Evolutionary conservation across 805 yeast genomes (phyloP).

Genomic region (Saccharomycopsis vini): DNA sequence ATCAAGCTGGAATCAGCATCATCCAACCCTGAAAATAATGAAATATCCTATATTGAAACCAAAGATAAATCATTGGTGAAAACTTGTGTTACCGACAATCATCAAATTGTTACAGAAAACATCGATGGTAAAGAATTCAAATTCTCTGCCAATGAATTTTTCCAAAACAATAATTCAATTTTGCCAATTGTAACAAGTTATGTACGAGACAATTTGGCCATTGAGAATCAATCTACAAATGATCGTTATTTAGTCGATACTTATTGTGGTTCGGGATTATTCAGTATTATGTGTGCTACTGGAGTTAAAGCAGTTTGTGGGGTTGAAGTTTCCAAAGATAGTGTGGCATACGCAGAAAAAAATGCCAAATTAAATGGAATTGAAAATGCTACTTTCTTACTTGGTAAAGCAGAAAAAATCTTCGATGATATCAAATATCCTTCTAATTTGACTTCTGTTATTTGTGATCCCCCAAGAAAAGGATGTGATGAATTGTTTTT

Average conservation of each 20-base stretch:
- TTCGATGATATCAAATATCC: constrained; percentile 76
- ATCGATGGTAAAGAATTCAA: constrained; percentile 70
- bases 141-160: constrained; percentile 91
- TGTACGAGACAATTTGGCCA: constrained; percentile 62
- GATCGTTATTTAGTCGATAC: constrained; percentile 81
- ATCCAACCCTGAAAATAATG: constrained; percentile 27
- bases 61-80: constrained; percentile 35
- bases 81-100: constrained; percentile 70
- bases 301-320: constrained; percentile 84
- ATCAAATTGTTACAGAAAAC: constrained; percentile 72
- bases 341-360: constrained; percentile 75
- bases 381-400: constrained; percentile 71
- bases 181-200: constrained; percentile 74
- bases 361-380: constrained; percentile 75
- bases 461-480: constrained; percentile 94
- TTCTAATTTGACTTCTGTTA: constrained; percentile 69
- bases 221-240: constrained; percentile 32
- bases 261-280: constrained; percentile 92
- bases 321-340: constrained; percentile 87
- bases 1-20: constrained; percentile 37
- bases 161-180: constrained; percentile 91
- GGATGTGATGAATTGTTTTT: constrained; percentile 89
- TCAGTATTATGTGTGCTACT: constrained; percentile 75
- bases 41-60: constrained; percentile 29
- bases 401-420: constrained; percentile 87